A percentile compares a stretch with the other conserved stretches of the same genome.
Conservation (phyloP, 805 yeast genomes). For the Jamesozyma jinghongensis region DNA sequence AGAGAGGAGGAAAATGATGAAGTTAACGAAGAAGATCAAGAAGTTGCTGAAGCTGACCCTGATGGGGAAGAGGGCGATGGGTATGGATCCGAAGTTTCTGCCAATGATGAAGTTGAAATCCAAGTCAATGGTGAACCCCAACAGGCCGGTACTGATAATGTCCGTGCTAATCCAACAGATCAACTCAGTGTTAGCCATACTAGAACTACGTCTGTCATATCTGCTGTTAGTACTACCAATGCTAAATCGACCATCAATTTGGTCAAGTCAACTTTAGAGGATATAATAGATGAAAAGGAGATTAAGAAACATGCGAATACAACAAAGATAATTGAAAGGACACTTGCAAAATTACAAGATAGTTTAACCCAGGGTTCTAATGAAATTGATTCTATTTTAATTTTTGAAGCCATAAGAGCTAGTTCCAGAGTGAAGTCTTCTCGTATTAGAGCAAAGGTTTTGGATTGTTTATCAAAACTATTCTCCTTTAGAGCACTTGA, state of each 20-base stretch:
- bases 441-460: conserved; percentile 61
- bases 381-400: conserved; percentile 38
- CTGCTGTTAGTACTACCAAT: conserved; percentile 13
- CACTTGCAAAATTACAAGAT: conserved; percentile 24
- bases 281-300: conserved; percentile 51
- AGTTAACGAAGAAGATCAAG: background rate
- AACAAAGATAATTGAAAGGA: conserved; percentile 27
- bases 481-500: conserved; percentile 74
- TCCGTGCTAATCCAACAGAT: background rate
- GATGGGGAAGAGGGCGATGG: conserved; percentile 1
- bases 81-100: background rate
- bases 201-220: conserved; percentile 8
- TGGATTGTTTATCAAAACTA: conserved; percentile 80
- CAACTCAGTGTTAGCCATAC: conserved; percentile 1
- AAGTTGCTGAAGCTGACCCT: conserved; percentile 10
- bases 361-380: conserved; percentile 18
- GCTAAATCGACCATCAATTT: conserved; percentile 31
- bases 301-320: conserved; percentile 39
- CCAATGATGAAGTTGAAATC: background rate
- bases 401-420: conserved; percentile 70
- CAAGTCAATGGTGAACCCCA: background rate
- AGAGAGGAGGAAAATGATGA: conserved; percentile 9
- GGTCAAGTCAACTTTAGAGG: conserved; percentile 50
- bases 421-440: conserved; percentile 61
- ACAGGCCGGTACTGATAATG: background rate